Evolutionary conservation across 345 rosid species (phyloP), one percentile per base, ranked within the genome.

Genomic region (Euphorbia tirucalli): DNA sequence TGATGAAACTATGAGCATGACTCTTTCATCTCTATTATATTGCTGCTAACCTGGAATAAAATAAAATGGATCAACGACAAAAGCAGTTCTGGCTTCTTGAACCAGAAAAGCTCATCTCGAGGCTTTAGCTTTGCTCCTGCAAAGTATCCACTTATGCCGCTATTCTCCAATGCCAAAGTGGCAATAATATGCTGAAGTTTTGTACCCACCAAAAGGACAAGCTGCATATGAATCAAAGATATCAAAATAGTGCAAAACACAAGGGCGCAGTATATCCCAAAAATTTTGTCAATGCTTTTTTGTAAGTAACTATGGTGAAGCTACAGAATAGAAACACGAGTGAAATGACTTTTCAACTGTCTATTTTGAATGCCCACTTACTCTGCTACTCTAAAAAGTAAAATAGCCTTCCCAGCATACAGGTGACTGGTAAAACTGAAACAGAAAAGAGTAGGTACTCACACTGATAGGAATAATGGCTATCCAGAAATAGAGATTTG

Each of bases 401-500:
- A 46, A 39, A 66, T 39, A 14, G 48, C n/a, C 14, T 1, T 31
- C 39, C 50, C 24, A 61, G 48, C 21, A 64, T 32, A 28, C 6
- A 37, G 16, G n/a, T 60, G 70, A 61, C 22, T 10, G 11, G 43
- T 31, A 68, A 73, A 78, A 58, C 22, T 41, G 24, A 67, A 30
- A 78, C 44, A 22, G 7, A 65, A 64, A 49, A 65, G 50, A 27
- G 57, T 63, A 61, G 35, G 56, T 37, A 83, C 97, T 89, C 79
- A 94, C 96, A 0, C 90, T 81, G 65, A 90, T 68, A 49, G 99
- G 99, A 78, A 95, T 89, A 75, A 87, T 83, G 4, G 97, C 93
- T 78, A 95, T 89, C 99, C 99, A 95, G 79, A 95, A 95, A 82
- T 95, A 95, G 27, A 95, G 99, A 83, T 95, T 89, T 30, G 97